phyloP scores from a whole-genome alignment of 2,329 filamentous ascomycete species.

The Ascomycota sp. region DNA sequence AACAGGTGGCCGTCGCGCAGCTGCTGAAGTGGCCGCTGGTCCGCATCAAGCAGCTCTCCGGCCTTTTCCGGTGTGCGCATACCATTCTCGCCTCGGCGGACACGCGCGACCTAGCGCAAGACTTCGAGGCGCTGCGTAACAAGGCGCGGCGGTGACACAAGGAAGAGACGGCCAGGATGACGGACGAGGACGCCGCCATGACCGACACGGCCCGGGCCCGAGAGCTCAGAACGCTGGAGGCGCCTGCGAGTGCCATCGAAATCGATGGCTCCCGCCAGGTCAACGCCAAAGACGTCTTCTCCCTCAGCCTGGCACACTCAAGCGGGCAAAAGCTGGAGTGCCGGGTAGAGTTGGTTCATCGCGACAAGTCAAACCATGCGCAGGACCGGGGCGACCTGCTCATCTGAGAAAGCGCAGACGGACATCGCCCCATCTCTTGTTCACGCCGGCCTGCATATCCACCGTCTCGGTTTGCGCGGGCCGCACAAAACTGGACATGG shows the following conservation, averaged over 20 bases:
- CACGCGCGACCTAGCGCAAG: conserved; percentile 17
- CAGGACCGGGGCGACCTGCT: conserved; percentile 65
- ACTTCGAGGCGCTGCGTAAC: conserved; percentile 53
- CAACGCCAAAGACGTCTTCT: conserved; percentile 75
- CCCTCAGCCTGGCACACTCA: conserved; percentile 67
- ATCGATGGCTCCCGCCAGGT: conserved; percentile 70
- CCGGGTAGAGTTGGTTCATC: conserved; percentile 66
- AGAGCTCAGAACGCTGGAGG: conserved; percentile 56
- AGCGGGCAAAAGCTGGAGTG: conserved; percentile 81
- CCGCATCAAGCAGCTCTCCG: conserved; percentile 69
- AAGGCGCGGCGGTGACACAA: conserved; percentile 46
- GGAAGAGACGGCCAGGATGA: conserved; percentile 48
- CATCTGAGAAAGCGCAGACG: conserved; percentile 69
- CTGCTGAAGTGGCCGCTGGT: conserved; percentile 77
- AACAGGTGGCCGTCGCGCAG: conserved; percentile 85
- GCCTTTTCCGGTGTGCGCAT: conserved; percentile 54
- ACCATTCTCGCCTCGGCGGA: conserved; percentile 28
- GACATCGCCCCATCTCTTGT: conserved; percentile 60
- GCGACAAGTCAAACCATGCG: conserved; percentile 54
- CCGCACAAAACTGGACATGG: conserved; percentile 46
- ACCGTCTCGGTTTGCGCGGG: conserved; percentile 65
- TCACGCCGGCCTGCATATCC: conserved; percentile 61
- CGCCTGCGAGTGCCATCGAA: conserved; percentile 40
- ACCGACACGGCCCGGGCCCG: conserved; percentile 67
- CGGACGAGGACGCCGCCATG: conserved; percentile 69